Percentiles rank a stretch among this genome's conserved stretches.
These are phyloP conservation scores for Ophiostoma pallidulum DNA, from an alignment of 2,329 filamentous ascomycete species.

Conservation along the genomic window DNA sequence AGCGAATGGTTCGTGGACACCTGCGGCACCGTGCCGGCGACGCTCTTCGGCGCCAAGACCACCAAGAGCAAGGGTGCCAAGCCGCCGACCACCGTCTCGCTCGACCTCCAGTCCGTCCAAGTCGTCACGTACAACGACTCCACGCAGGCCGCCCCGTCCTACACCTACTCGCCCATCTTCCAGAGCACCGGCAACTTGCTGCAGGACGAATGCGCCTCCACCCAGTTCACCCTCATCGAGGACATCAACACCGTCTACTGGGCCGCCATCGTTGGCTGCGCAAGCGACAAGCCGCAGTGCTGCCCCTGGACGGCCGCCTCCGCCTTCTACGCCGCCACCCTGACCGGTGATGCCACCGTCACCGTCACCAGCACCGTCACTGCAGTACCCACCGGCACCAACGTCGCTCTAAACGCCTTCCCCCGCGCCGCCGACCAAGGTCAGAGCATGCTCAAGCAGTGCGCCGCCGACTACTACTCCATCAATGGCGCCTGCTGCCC, in stretches of 20 bases:
- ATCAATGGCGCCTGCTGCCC: constrained; percentile 22
- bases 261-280: constrained; percentile 21
- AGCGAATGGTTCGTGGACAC: constrained; percentile 12
- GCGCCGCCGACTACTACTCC: constrained; percentile 22
- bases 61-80: background rate
- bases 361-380: constrained; percentile 4
- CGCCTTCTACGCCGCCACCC: constrained; percentile 4
- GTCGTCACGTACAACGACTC: constrained; percentile 14
- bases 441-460: constrained; percentile 13
- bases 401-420: constrained; percentile 12
- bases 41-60: constrained; percentile 5
- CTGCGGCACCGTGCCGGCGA: constrained; percentile 17
- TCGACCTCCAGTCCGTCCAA: constrained; percentile 18
- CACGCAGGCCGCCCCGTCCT: background rate
- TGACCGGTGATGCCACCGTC: constrained; percentile 8
- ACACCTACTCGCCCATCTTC: constrained; percentile 15
- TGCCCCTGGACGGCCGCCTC: constrained; percentile 21
- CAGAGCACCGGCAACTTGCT: constrained; percentile 19
- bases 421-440: constrained; percentile 14
- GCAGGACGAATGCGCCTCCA: constrained; percentile 17
- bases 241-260: constrained; percentile 20
- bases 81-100: constrained; percentile 12
- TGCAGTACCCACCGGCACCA: constrained; percentile 1
- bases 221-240: constrained; percentile 22
- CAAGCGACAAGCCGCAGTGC: constrained; percentile 20